Percentiles rank a stretch among this genome's conserved stretches.
Conservation (phyloP, 2,329 filamentous ascomycete species). For the Alternaria arbusti region DNA sequence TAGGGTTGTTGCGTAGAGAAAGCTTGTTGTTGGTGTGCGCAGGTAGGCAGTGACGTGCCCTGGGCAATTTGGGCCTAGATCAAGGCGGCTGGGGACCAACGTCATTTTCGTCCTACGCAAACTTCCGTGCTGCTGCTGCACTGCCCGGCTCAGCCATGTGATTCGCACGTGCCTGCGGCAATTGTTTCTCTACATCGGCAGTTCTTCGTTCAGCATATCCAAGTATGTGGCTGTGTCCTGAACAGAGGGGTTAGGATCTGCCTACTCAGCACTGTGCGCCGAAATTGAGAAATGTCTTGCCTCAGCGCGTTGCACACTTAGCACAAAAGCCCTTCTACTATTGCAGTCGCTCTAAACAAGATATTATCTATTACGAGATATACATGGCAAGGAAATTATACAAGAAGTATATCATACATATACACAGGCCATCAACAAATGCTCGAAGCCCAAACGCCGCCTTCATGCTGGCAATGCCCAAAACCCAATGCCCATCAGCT, state of each 20-base stretch:
- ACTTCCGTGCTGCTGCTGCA: neutral
- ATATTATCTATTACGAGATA: constrained; percentile 8
- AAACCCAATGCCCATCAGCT: neutral
- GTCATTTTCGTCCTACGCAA: constrained; percentile 2
- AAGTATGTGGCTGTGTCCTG: neutral
- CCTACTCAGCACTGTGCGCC: neutral
- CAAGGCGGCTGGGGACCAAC: neutral
- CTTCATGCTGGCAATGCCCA: neutral
- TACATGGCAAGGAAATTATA: neutral
- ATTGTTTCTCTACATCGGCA: neutral
- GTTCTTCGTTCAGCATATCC: neutral
- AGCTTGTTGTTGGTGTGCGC: constrained; percentile 1
- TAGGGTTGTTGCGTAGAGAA: neutral
- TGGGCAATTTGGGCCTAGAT: neutral
- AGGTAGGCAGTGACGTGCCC: neutral
- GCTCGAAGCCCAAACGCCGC: constrained; percentile 3
- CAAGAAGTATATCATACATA: constrained; percentile 3
- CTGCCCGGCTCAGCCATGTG: neutral
- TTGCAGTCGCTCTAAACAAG: neutral
- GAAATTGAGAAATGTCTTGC: neutral
- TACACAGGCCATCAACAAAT: neutral
- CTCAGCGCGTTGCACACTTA: neutral
- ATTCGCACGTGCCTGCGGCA: neutral
- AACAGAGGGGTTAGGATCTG: neutral
- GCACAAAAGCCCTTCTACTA: neutral